Evolutionary conservation across 2,329 filamentous ascomycete species (phyloP).

Genomic region (Fusarium incarnatum): DNA sequence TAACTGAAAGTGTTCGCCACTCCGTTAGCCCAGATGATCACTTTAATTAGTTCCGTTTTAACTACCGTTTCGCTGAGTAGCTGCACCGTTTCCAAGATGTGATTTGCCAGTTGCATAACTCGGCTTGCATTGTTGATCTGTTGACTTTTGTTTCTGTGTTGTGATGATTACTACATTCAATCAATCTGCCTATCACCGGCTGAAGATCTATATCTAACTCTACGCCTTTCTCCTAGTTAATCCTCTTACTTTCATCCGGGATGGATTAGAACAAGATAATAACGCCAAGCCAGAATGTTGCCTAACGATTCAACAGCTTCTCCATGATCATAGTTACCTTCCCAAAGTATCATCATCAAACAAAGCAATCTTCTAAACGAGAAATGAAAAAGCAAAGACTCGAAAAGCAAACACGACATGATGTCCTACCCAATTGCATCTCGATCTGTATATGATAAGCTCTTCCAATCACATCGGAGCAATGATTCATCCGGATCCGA

Average conservation of each 20-base stretch:
- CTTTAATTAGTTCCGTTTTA: conserved; percentile 18
- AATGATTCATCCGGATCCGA: conserved; percentile 27
- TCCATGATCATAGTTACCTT: background rate
- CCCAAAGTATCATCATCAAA: background rate
- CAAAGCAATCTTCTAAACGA: background rate
- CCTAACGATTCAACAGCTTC: background rate
- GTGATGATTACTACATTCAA: background rate
- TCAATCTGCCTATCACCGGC: background rate
- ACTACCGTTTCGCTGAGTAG: conserved; percentile 25
- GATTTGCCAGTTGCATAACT: background rate
- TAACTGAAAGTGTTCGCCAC: conserved; percentile 4
- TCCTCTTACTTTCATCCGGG: background rate
- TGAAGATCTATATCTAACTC: background rate
- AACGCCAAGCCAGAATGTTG: background rate
- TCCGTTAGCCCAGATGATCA: conserved; percentile 3
- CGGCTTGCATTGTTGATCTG: conserved; percentile 1
- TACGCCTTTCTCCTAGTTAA: background rate
- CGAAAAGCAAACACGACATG: background rate
- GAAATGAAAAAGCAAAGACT: conserved; percentile 1
- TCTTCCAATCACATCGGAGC: conserved; percentile 5
- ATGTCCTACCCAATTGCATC: background rate
- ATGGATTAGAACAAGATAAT: background rate
- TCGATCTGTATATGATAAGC: background rate
- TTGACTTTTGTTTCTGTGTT: background rate
- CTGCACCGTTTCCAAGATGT: background rate